These are phyloP conservation scores for Didymella sp. DNA, from an alignment of 2,329 filamentous ascomycete species.

Conservation along the genomic window DNA sequence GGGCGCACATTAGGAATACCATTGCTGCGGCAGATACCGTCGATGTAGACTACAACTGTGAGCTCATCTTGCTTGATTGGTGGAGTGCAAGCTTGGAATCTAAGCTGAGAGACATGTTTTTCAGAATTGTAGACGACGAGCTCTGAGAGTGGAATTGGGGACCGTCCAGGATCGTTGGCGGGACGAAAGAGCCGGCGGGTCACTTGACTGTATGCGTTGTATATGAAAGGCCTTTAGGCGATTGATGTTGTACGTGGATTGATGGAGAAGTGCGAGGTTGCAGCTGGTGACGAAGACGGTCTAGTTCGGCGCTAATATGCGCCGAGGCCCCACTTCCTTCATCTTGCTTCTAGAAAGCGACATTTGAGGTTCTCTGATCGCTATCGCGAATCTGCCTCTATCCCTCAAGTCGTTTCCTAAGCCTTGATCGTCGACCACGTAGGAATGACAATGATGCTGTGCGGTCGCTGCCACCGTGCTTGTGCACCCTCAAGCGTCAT, in stretches of 20 bases:
- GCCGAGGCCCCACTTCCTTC: too few species aligned
- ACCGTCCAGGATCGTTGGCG: not conserved
- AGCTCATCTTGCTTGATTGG: not conserved
- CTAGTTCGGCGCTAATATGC: too few species aligned
- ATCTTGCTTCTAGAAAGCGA: too few species aligned
- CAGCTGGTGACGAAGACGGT: not conserved
- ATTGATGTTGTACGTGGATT: not conserved
- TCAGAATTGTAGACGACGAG: conserved; percentile 2
- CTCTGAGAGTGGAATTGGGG: not conserved
- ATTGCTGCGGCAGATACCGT: conserved; percentile 34
- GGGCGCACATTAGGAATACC: conserved; percentile 19
- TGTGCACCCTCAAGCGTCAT: not conserved
- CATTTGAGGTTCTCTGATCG: too few species aligned
- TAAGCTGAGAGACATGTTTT: not conserved
- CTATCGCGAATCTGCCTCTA: too few species aligned
- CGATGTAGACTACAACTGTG: conserved; percentile 29
- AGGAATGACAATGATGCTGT: too few species aligned
- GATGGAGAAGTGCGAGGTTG: not conserved
- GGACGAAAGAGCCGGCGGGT: not conserved
- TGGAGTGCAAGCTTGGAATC: not conserved
- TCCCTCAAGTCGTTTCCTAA: too few species aligned
- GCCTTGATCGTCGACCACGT: too few species aligned
- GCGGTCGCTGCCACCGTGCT: not conserved
- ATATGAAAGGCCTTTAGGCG: not conserved
- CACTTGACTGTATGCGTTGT: not conserved